Base-by-base conservation (phyloP, 2,329 filamentous ascomycete genomes). In the Trichoderma asperellum region DNA sequence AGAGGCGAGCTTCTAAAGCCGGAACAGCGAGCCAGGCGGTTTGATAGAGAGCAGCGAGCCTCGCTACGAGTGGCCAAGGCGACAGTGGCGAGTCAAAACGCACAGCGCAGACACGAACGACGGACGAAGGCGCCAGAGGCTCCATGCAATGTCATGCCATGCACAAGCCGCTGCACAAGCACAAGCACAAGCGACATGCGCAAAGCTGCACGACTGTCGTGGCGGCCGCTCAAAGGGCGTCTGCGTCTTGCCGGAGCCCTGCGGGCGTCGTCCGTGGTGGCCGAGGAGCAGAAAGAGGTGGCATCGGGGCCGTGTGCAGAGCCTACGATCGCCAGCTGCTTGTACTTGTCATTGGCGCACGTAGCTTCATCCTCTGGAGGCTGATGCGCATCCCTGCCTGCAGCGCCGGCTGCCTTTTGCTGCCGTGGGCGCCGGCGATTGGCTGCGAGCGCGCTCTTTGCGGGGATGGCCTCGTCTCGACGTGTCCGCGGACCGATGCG, bases 161-260 rank as follows among this genome's bases (percentile, higher is more conserved):
- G 61, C 61, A 64, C 61, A 64, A 64, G 49, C 49, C 11, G 52
- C 24, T 63, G 61, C 62, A 57, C 52, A 65, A 65, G 62, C 62
- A 53, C 49, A 59, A 34, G 40, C 52, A 21, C 35, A 64, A 40
- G 61, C 61, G 60, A 61, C 52, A 21, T 27, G 55, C 40, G 61
- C 61, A 52, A 57, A 70, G 74, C 80, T 82, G 81, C 81, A 83
- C 68, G 76, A 79, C 71, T 81, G 82, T 83, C 83, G 83, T 84
- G 83, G 83, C 82, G 82, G 76, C 76, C 78, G 75, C 79, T 81
- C 77, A 83, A 80, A 82, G 82, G 82, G 72, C 77, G 37, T 47
- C 52, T 47, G 63, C 63, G 37, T 52, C n/a, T 32, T 34, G 63
- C 37, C 29, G 53, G 37, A 18, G 37, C n/a, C 29, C 24, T 66